Percentiles rank a stretch among this genome's conserved stretches.
phyloP scores from a whole-genome alignment of 345 rosid genomes.

The Eucalyptus cloeziana region DNA sequence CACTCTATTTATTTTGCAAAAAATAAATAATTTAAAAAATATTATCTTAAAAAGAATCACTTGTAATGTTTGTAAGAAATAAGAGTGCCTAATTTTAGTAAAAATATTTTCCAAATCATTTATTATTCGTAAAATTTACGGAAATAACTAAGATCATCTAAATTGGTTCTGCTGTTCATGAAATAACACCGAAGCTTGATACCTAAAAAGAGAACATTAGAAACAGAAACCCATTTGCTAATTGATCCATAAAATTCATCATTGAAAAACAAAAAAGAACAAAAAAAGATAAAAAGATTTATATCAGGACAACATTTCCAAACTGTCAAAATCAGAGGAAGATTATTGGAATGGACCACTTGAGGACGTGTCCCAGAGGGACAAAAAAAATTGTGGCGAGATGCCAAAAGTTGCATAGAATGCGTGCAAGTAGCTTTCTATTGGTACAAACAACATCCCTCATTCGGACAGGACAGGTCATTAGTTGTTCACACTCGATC shows the following conservation, averaged over 20 bases:
- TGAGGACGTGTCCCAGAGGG: background rate
- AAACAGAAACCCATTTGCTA: background rate
- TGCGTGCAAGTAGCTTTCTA: background rate
- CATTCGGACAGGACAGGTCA: background rate
- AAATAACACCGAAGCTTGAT: background rate
- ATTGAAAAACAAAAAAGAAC: background rate
- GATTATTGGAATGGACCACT: background rate
- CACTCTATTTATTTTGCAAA: background rate
- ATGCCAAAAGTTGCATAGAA: background rate
- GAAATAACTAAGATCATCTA: background rate
- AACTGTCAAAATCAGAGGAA: background rate
- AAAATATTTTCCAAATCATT: background rate
- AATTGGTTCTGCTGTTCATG: background rate
- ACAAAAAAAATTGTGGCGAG: background rate
- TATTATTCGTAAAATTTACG: accelerated
- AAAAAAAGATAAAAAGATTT: background rate
- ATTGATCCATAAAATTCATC: background rate
- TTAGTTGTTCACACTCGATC: background rate
- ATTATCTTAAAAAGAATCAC: no score
- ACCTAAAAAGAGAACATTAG: background rate
- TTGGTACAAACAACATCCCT: background rate
- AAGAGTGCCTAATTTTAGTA: background rate
- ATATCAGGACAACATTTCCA: background rate
- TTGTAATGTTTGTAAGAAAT: background rate
- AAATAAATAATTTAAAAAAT: no score